Evolutionary conservation across 306 rosid genomes (phyloP), one percentile per base, ranked within the genome.

Genomic region (Quercus rubra): DNA sequence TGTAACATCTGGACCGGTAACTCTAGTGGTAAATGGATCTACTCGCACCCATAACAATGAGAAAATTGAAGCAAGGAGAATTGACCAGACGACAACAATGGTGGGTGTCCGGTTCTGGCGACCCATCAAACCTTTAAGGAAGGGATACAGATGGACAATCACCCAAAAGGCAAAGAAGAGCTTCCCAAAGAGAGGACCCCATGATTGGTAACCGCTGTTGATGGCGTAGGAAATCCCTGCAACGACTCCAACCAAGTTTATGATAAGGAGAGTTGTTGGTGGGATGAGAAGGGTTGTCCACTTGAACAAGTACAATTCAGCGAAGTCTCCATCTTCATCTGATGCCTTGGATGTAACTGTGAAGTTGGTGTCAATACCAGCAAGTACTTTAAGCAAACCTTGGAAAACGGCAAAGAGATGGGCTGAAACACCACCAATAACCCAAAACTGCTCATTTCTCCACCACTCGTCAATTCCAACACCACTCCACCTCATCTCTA

Each of bases 401-500:
- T 95, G 99, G 86, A 92, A 80, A 8, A 95, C 97, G 0, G 99
- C 99, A 27, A 92, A 95, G 11, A 95, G 91, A 88, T 95, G 99
- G 4, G 98, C 84, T 0, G 99, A 95, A n/a, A 95, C 97, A 66
- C 99, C 99, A 55, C 99, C 98, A 0, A 96, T 96, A 19, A 96
- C 99, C 99, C 99, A 96, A 78, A 95, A 95, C 74, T 92, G 99
- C 77, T 95, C 99, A 14, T 95, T 95, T 81, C 99, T 95, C 99
- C 99, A 95, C 99, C 98, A 95, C 80, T 95, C 99, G 1, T 95
- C 99, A 0, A 95, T 91, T 84, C 98, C 97, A 0, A 95, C 99
- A 2, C 99, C 99, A 13, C 99, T 95, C 99, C 99, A 95, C 78
- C 99, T 86, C 99, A 95, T 95, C 92, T 95, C 99, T 4, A 95